phyloP scores from a whole-genome alignment of 345 rosid genomes.

The Brassica incana region DNA sequence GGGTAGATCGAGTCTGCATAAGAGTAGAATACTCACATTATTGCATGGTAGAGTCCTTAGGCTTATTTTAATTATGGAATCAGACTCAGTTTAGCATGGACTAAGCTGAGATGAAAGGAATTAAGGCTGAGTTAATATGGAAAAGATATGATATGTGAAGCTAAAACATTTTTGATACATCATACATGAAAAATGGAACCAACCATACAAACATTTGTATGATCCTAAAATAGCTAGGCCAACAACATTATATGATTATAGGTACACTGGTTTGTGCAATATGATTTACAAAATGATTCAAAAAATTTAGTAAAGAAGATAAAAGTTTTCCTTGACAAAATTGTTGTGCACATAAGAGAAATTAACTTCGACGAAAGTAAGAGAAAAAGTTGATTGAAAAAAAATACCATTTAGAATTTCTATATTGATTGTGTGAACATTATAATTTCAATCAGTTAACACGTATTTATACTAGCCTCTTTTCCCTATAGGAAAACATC shows the following conservation, averaged over 20 bases:
- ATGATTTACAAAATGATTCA: neutral
- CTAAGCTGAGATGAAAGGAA: too few relatives aligned
- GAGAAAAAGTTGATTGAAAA: neutral
- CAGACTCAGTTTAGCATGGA: too few relatives aligned
- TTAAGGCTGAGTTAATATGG: neutral
- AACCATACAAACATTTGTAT: too few relatives aligned
- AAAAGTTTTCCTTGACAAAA: neutral
- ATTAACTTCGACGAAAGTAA: neutral
- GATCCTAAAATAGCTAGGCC: neutral
- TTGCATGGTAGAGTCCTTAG: too few relatives aligned
- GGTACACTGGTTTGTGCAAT: neutral
- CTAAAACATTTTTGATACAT: neutral
- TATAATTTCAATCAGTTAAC: neutral
- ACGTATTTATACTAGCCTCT: neutral
- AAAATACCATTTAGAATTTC: neutral
- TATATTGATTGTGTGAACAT: neutral
- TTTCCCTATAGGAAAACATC: too few relatives aligned
- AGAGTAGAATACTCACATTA: too few relatives aligned
- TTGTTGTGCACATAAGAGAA: neutral
- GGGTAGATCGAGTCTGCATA: too few relatives aligned
- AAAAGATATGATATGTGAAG: too few relatives aligned
- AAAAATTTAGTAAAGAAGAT: neutral
- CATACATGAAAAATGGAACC: neutral
- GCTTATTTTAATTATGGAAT: too few relatives aligned
- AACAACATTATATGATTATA: neutral